Base-by-base conservation (phyloP, 371 early-diverging fungal species). In the Apophysomyces trapeziformis region DNA sequence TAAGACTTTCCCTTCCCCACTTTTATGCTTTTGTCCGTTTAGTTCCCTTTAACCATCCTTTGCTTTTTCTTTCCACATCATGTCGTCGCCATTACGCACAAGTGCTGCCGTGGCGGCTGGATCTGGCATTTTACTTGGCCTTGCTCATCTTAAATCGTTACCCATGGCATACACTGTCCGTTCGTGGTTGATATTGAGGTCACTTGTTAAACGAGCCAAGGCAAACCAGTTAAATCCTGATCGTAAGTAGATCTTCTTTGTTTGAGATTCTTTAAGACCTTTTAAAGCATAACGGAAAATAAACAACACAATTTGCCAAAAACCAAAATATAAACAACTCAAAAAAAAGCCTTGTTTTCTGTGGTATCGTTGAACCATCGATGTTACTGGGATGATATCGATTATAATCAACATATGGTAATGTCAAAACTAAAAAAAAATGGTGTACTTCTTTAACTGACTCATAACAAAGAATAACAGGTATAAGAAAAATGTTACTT, bases 331-430 rank as follows among this genome's bases (percentile, higher is more conserved):
- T 26, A 26, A 26, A 26, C 32, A 26, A 26, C 2, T 2, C 32
- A 26, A 26, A 1, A 5, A 41, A 41, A 74, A 80, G 80, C 66
- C 7, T 47, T 80, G 6, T 80, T 80, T 57, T 56, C 67, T 12
- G 65, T 69, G 14, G 68, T 77, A 16, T 62, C 63, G 2, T 71
- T 75, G 60, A 65, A 76, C 1, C 76, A 77, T 58, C 67, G 78
- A 7, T 80, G 80, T 36, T 64, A 72, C 41, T 68, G 69, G 41
- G 80, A 80, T 65, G 80, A 80, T 68, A 77, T 80, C 43, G 80
- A 80, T 57, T 80, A 80, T 37, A 80, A 80, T 38, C 76, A 74
- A 50, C 80, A 80, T 60, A 80, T 80, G 80, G 78, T 78, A 73
- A 71, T 45, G 14, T 26, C 32, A 26, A 2, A 0, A 3, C 32